Evolutionary conservation across 1,284 basidiomycete genomes (phyloP), one percentile per base, ranked within the genome.

Genomic region (Ustilago vetiveriae): DNA sequence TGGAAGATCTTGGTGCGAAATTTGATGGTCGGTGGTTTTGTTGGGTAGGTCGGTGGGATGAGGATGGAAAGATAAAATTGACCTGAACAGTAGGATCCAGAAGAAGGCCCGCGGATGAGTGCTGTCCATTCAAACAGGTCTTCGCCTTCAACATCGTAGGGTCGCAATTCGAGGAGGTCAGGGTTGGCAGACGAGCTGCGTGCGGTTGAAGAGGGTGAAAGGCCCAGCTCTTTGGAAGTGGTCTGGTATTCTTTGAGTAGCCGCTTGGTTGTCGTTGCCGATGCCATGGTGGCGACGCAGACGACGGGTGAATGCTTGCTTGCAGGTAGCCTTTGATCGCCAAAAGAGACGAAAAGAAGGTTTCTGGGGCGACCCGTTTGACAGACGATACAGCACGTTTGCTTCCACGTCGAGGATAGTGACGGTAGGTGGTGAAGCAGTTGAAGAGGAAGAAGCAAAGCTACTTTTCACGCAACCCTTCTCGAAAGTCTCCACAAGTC

Each of bases 121-220:
- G 80, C 80, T 2, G 43, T 51, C 80, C 80, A 81, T 37, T 79
- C 74, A 39, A 57, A 36, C n/a, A 81, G 63, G 41, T 81, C 71
- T 46, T 71, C 54, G 0, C 53, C 71, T 16, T 76, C 80, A 1
- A 71, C 54, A 33, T 75, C 71, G 48, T 52, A 72, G 0, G 80
- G 80, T 22, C 63, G 46, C 4, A 81, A 56, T 14, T 73, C 65
- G 50, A 79, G 24, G 17, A 79, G 43, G 40, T 74, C 58, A 1
- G 72, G 68, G 33, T 76, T 71, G 30, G 64, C 41, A 0, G 42
- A 21, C n/a, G 65, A 45, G 1, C 30, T 40, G 32, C 52, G 58
- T 2, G 30, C 27, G 21, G 52, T 27, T 23, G 26, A 26, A 53
- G 27, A 29, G 54, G 43, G 26, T 6, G 17, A 13, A 1, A 64